Percentiles rank a stretch among this genome's conserved stretches.
Conservation (phyloP, 805 yeast species). For the Candida pini region DNA sequence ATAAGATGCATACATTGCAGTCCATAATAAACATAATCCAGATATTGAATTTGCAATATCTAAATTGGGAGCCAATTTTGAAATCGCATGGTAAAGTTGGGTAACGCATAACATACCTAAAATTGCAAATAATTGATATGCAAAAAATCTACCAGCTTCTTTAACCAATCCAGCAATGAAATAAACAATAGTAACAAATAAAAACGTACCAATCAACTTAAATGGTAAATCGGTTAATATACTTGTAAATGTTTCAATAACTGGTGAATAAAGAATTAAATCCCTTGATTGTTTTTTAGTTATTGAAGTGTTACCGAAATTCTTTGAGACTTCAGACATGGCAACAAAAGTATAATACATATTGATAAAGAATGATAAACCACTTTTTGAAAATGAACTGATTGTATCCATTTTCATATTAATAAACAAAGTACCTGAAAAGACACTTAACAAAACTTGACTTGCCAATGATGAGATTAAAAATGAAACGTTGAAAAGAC, state of each 20-base stretch:
- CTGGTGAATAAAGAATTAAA: slow-evolving; percentile 67
- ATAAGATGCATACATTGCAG: slow-evolving; percentile 52
- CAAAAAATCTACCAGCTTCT: slow-evolving; percentile 52
- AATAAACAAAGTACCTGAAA: slow-evolving; percentile 35
- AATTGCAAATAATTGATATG: slow-evolving; percentile 39
- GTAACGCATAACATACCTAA: slow-evolving; percentile 39
- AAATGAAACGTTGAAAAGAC: neutral
- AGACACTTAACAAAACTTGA: neutral
- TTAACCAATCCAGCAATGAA: slow-evolving; percentile 45
- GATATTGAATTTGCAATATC: slow-evolving; percentile 51
- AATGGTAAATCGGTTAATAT: slow-evolving; percentile 59
- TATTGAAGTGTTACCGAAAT: slow-evolving; percentile 51
- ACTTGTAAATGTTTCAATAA: slow-evolving; percentile 65
- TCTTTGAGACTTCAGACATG: slow-evolving; percentile 39
- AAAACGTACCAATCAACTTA: slow-evolving; percentile 40
- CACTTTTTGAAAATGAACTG: slow-evolving; percentile 62
- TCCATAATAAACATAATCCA: slow-evolving; percentile 43
- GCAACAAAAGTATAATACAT: slow-evolving; percentile 48
- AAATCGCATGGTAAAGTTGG: slow-evolving; percentile 47
- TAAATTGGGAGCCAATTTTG: slow-evolving; percentile 38
- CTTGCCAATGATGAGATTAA: neutral
- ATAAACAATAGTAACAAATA: slow-evolving; percentile 45
- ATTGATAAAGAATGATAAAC: slow-evolving; percentile 53
- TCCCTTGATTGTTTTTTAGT: slow-evolving; percentile 61
- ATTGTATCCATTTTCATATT: slow-evolving; percentile 42